Base-by-base conservation (phyloP, 2,329 filamentous ascomycete species). In the Fusarium sp. region DNA sequence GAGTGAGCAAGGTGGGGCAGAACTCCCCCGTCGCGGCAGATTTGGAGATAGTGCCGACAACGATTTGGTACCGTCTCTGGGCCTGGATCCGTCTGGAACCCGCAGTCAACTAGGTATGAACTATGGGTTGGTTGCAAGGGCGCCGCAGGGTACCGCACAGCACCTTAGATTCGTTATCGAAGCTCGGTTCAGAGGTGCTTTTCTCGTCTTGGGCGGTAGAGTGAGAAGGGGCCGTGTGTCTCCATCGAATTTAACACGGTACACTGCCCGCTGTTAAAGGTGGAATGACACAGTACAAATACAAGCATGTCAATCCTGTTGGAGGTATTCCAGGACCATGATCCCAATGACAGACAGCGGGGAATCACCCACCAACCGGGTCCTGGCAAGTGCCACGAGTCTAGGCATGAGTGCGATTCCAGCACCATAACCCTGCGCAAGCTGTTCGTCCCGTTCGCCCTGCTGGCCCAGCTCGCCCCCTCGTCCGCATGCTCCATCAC, bases 11-110 rank as follows among this genome's bases (percentile, higher is more conserved):
- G 70, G 71, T 72, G 71, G 70, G 70, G 70, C 70, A 71, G 61
- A 61, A 58, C 62, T 70, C 66, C 66, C 70, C 70, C 65, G 67
- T 66, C 70, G 64, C 71, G 71, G 71, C 71, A 73, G 71, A 73
- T 73, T 73, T 72, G 71, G 67, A 73, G 71, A 73, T 73, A 70
- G 71, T 73, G 71, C 71, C 71, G 71, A 68, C 71, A 71, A 71
- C 68, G 68, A 72, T 72, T 68, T 52, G 50, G 56, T 69, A 56
- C 56, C 56, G 69, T 27, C 67, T 72, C 53, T 67, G 51, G 62
- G 63, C 58, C 70, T 68, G 70, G 64, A 71, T 64, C 55, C 58
- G 46, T 62, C 63, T 68, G 67, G 58, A 70, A 54, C 62, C 66
- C 62, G 51, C 62, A 62, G 41, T 51, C 19, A 53, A 64, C 67